Evolutionary conservation across 2,329 filamentous ascomycete genomes (phyloP).

Genomic region (Tolypocladium amazonense): DNA sequence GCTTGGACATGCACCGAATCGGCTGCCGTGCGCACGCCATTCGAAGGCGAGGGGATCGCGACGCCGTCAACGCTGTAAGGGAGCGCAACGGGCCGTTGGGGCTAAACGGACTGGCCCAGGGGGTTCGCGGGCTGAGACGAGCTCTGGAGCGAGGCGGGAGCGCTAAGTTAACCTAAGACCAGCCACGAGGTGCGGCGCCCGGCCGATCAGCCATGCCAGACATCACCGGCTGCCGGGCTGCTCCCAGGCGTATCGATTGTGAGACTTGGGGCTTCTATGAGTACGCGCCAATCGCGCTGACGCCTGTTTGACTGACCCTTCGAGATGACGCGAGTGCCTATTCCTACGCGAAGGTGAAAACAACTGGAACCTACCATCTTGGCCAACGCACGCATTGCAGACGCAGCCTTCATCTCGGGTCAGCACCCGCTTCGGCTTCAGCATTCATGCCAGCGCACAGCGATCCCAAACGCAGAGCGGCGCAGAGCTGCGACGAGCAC

Average conservation of each 20-base stretch:
- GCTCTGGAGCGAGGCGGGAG: neutral
- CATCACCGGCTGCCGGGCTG: no score
- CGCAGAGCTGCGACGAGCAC: neutral
- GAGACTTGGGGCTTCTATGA: neutral
- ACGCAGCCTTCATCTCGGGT: neutral
- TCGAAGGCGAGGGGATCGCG: neutral
- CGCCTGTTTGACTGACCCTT: no score
- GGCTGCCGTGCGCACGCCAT: neutral
- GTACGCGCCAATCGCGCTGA: neutral
- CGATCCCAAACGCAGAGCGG: neutral
- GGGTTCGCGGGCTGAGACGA: neutral
- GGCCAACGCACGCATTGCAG: neutral
- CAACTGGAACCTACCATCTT: no score
- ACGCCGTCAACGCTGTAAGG: neutral
- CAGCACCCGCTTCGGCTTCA: neutral
- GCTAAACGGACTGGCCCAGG: neutral
- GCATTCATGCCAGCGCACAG: neutral
- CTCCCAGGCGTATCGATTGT: neutral
- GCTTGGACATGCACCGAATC: neutral
- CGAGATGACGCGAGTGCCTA: no score
- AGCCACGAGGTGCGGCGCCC: no score
- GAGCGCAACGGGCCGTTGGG: neutral
- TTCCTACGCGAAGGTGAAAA: no score
- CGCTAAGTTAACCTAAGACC: neutral
- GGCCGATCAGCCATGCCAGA: neutral